These are phyloP conservation scores for Cucurbita pepo DNA, from an alignment of 306 rosid genomes.

Conservation along the genomic window DNA sequence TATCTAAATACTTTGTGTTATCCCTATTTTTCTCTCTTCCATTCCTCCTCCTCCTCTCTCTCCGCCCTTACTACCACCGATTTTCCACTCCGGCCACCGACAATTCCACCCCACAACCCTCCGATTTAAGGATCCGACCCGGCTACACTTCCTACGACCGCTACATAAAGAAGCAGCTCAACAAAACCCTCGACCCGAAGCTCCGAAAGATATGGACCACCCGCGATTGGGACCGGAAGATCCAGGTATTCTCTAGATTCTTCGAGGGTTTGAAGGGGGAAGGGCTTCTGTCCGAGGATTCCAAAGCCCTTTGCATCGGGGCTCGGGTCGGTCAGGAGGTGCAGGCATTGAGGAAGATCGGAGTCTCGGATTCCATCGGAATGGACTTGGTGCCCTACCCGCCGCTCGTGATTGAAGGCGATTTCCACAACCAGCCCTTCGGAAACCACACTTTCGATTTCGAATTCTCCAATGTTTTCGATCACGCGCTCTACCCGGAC, in stretches of 20 bases:
- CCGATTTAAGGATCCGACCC: slow-evolving; percentile 58
- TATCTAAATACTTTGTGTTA: slow-evolving; percentile 30
- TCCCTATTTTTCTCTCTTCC: slow-evolving; percentile 54
- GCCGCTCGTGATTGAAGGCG: slow-evolving; percentile 62
- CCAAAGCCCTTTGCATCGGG: slow-evolving; percentile 58
- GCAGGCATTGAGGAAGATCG: slow-evolving; percentile 53
- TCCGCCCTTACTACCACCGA: slow-evolving; percentile 4
- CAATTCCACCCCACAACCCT: neutral
- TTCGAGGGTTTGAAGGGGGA: slow-evolving; percentile 25
- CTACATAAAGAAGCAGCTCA: slow-evolving; percentile 67
- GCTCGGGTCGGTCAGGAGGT: slow-evolving; percentile 92
- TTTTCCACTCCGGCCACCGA: neutral
- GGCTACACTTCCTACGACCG: slow-evolving; percentile 64
- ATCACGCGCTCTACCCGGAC: slow-evolving; percentile 77
- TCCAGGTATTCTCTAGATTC: slow-evolving; percentile 42
- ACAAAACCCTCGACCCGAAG: slow-evolving; percentile 76
- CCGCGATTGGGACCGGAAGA: slow-evolving; percentile 86
- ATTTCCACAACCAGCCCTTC: slow-evolving; percentile 73
- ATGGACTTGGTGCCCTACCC: slow-evolving; percentile 79
- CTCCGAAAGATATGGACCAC: slow-evolving; percentile 80
- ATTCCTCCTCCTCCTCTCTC: slow-evolving; percentile 18
- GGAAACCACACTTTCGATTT: slow-evolving; percentile 42
- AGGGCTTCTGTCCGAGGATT: slow-evolving; percentile 21
- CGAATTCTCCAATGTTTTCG: slow-evolving; percentile 92
- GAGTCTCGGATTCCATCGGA: slow-evolving; percentile 54